phyloP scores from a whole-genome alignment of 108 stramenopile genomes.

The Skeletonema tropicum region DNA sequence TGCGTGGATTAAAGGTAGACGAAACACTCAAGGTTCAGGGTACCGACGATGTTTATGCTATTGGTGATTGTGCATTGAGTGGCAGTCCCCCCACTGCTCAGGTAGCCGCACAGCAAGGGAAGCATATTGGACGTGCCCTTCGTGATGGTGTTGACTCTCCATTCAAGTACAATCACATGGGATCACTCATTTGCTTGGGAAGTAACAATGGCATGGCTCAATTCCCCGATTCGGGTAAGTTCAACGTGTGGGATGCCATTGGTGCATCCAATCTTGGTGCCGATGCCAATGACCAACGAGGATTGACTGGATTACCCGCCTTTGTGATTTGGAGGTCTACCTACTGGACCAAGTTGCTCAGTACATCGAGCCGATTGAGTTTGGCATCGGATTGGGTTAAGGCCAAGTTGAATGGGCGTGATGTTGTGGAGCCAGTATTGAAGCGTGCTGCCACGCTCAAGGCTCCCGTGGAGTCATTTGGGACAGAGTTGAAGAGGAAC shows the following conservation, averaged over 20 bases:
- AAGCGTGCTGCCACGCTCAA: slow-evolving; percentile 15
- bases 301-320: slow-evolving; percentile 53
- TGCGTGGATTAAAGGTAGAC: slow-evolving; percentile 65
- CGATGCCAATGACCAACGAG: slow-evolving; percentile 18
- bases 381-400: slow-evolving; percentile 79
- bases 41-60: slow-evolving; percentile 57
- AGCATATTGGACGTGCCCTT: slow-evolving; percentile 52
- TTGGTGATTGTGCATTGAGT: slow-evolving; percentile 76
- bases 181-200: slow-evolving; percentile 42
- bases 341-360: slow-evolving; percentile 76
- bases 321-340: slow-evolving; percentile 70
- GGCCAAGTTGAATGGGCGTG: slow-evolving; percentile 27
- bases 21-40: slow-evolving; percentile 47
- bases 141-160: slow-evolving; percentile 29
- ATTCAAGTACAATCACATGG: slow-evolving; percentile 47
- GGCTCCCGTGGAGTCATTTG: slow-evolving; percentile 22
- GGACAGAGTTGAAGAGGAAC: slow-evolving; percentile 24
- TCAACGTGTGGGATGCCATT: slow-evolving; percentile 34
- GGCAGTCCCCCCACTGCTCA: slow-evolving; percentile 62
- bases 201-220: slow-evolving; percentile 35
- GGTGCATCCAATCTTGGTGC: slow-evolving; percentile 16
- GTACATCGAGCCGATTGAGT: slow-evolving; percentile 59
- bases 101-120: slow-evolving; percentile 62
- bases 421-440: slow-evolving; percentile 21
- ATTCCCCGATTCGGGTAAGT: slow-evolving; percentile 9